These are phyloP conservation scores for Lepraria neglecta DNA, from an alignment of 495 filamentous ascomycete species.

Conservation along the genomic window DNA sequence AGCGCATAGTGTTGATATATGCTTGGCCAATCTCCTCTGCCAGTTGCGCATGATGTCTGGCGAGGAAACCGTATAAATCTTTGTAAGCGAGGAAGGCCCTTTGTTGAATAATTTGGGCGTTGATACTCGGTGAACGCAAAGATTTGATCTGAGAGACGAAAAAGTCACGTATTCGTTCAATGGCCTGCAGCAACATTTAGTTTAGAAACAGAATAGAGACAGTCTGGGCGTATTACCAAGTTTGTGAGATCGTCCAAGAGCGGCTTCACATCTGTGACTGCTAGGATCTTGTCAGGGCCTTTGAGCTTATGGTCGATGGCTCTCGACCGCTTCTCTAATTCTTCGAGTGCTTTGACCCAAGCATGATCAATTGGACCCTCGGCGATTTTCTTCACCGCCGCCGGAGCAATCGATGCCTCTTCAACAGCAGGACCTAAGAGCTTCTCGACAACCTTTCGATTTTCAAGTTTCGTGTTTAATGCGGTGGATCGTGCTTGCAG, in stretches of 20 bases:
- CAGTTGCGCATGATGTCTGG: conserved; percentile 66
- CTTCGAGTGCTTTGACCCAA: conserved; percentile 79
- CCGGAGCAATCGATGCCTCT: conserved; percentile 79
- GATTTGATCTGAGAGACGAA: conserved; percentile 90
- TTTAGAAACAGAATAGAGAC: conserved; percentile 18
- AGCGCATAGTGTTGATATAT: conserved; percentile 97
- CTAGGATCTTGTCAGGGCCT: conserved; percentile 59
- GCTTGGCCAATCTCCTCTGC: conserved; percentile 86
- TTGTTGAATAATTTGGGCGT: conserved; percentile 92
- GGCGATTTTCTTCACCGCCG: conserved; percentile 69
- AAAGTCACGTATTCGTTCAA: conserved; percentile 89
- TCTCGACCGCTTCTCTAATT: conserved; percentile 71
- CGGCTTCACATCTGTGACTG: conserved; percentile 74
- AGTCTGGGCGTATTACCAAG: conserved; percentile 51
- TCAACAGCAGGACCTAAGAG: conserved; percentile 84
- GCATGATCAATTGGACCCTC: conserved; percentile 86
- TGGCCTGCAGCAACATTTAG: conserved; percentile 48
- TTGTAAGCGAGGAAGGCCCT: conserved; percentile 80
- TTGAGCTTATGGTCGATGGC: conserved; percentile 61
- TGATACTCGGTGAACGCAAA: conserved; percentile 85
- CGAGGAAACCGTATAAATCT: conserved; percentile 78
- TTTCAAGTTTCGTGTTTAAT: conserved; percentile 81
- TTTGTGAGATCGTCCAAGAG: conserved; percentile 74
- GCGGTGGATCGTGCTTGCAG: conserved; percentile 79
- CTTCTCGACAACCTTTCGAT: conserved; percentile 82